These are phyloP conservation scores for Eremothecium sinecaudum DNA, from an alignment of 1,139 yeast species.

Conservation along the genomic window DNA sequence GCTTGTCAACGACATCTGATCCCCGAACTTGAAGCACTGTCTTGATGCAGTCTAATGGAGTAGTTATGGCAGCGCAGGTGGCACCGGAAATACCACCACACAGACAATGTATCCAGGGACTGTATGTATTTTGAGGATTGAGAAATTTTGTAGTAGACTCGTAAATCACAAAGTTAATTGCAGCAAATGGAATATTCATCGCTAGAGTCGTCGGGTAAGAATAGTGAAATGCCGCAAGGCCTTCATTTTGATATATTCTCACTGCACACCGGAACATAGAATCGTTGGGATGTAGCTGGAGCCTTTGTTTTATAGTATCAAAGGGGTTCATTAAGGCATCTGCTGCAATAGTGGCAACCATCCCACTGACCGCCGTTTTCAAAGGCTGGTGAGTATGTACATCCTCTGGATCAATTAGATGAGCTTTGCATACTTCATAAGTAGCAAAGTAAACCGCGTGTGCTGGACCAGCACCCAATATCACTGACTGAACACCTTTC, in stretches of 20 bases:
- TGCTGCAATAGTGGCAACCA: constrained; percentile 86
- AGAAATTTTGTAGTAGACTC: constrained; percentile 70
- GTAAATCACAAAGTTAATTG: constrained; percentile 86
- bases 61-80: constrained; percentile 89
- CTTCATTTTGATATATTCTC: constrained; percentile 61
- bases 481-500: constrained; percentile 91
- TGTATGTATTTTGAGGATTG: constrained; percentile 71
- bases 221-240: constrained; percentile 73
- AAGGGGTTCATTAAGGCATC: constrained; percentile 98
- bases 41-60: constrained; percentile 91
- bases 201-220: constrained; percentile 92
- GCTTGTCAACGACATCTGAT: constrained; percentile 33
- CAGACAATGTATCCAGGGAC: constrained; percentile 86
- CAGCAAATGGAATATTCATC: constrained; percentile 93
- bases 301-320: constrained; percentile 86
- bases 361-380: constrained; percentile 81
- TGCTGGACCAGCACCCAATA: constrained; percentile 98
- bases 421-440: constrained; percentile 67
- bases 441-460: constrained; percentile 98
- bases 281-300: constrained; percentile 43
- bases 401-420: constrained; percentile 26
- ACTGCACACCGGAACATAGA: constrained; percentile 33
- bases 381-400: constrained; percentile 42
- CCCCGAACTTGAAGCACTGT: constrained; percentile 65
- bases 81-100: constrained; percentile 97